Evolutionary conservation across 1,139 yeast species (phyloP).

Genomic region (Geotrichum aggregatum): DNA sequence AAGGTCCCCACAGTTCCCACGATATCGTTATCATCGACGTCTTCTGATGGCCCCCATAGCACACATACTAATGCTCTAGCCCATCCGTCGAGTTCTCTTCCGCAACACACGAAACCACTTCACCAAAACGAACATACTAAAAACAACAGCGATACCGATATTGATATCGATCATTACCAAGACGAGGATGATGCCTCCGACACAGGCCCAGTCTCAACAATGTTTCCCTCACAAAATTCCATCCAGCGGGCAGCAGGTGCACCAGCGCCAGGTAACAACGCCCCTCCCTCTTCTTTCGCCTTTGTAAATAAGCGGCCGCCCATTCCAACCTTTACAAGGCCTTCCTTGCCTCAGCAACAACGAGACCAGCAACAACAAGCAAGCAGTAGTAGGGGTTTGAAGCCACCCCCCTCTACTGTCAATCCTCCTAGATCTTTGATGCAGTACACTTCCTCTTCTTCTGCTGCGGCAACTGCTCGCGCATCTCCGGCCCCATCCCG

Average conservation of each 20-base stretch:
- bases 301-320: conserved; percentile 7
- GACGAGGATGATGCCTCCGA: conserved; percentile 1
- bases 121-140: no score
- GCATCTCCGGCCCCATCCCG: conserved; percentile 9
- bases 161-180: not conserved
- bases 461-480: conserved; percentile 5
- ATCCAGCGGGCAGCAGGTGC: conserved; percentile 9
- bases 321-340: not conserved
- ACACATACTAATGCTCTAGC: no score
- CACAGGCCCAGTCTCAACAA: conserved; percentile 5
- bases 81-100: no score
- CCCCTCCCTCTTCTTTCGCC: not conserved
- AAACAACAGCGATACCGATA: no score
- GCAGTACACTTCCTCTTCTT: conserved; percentile 4
- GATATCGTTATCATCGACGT: no score
- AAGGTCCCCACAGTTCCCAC: not conserved
- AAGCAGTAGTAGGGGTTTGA: not conserved
- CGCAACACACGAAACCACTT: no score
- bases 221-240: conserved; percentile 13
- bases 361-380: no score
- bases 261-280: no score
- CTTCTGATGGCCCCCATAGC: no score
- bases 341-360: no score
- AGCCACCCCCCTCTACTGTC: conserved; percentile 7
- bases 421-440: conserved; percentile 13